These are phyloP conservation scores for Neurospora pannonica DNA, from an alignment of 495 filamentous ascomycete genomes.

Conservation along the genomic window DNA sequence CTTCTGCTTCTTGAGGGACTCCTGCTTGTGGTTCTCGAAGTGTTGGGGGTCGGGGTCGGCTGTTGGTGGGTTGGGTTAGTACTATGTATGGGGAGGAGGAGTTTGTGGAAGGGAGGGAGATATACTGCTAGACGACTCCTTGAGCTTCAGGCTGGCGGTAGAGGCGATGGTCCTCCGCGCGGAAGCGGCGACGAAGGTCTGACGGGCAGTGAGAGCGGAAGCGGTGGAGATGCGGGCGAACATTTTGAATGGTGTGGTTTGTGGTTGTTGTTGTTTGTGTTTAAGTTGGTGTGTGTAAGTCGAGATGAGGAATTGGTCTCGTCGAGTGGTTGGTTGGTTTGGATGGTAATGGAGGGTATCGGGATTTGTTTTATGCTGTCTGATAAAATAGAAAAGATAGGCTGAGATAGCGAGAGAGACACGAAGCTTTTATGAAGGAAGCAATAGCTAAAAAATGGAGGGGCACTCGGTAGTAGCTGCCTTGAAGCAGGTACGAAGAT, in stretches of 20 bases:
- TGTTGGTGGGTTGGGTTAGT: not conserved
- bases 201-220: not conserved
- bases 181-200: not conserved
- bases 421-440: not conserved
- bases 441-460: not conserved
- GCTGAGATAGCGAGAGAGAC: not conserved
- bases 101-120: not conserved
- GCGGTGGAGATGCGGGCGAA: constrained; percentile 4
- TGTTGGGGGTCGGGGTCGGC: constrained; percentile 23
- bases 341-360: constrained; percentile 4
- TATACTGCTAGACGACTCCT: constrained; percentile 3
- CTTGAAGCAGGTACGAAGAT: not conserved
- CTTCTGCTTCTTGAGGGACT: constrained; percentile 59
- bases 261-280: not conserved
- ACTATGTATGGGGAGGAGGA: not conserved
- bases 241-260: not conserved
- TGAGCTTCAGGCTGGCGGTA: not conserved
- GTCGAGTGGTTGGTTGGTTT: not conserved
- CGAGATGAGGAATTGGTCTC: not conserved
- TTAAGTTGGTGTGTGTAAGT: not conserved
- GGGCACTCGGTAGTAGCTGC: not conserved
- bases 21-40: constrained; percentile 64
- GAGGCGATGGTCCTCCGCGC: constrained; percentile 2
- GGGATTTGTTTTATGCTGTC: not conserved
- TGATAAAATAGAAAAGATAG: not conserved